Base-by-base conservation (phyloP, 1,139 yeast species). In the Yamadazyma conglobata region DNA sequence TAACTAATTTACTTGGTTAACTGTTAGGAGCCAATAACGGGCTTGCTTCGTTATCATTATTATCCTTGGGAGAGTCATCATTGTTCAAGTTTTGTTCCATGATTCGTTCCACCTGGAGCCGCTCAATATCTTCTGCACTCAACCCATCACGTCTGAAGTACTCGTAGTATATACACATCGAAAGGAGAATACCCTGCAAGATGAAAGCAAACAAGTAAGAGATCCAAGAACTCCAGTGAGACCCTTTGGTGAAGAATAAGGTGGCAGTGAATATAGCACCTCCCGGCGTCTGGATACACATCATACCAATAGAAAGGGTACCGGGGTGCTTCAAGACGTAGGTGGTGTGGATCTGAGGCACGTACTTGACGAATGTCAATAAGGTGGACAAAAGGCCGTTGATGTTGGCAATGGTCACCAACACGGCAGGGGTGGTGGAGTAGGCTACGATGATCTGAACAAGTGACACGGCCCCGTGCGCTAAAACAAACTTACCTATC, bases 251-350 rank as follows among this genome's bases (percentile, higher is more conserved):
- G 37, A 74, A 58, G 34, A 77, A 81, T 33, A 87, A 60, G 3
- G 86, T 77, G 10, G 77, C 69, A 0, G 93, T 74, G 79, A 91
- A 86, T 2, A 84, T 40, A 44, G 74, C 81, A 15, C 95, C 95
- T 10, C 96, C 96, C 0, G 96, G 96, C 11, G 94, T 85, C 52
- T 87, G 96, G 40, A 87, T 72, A 32, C 79, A 62, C 91, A 87
- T 83, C 87, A 84, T 85, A 5, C 81, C 75, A 14, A 84, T 66
- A 0, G 94, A 83, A 21, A 87, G 64, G 1, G 89, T 79, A 3
- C 95, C 96, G 0, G 93, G 81, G 44, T 80, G 89, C 47, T 81
- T 80, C 36, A 85, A 66, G 3, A 46, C 52, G 48, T 68, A 79
- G 0, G 95, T 86, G 19, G 91, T 84, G 43, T 64, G 57, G 9